A percentile compares a stretch with the other conserved stretches of the same genome.
Evolutionary conservation across 495 filamentous ascomycete genomes (phyloP).

Genomic region (Staphylotrichum longicolle): DNA sequence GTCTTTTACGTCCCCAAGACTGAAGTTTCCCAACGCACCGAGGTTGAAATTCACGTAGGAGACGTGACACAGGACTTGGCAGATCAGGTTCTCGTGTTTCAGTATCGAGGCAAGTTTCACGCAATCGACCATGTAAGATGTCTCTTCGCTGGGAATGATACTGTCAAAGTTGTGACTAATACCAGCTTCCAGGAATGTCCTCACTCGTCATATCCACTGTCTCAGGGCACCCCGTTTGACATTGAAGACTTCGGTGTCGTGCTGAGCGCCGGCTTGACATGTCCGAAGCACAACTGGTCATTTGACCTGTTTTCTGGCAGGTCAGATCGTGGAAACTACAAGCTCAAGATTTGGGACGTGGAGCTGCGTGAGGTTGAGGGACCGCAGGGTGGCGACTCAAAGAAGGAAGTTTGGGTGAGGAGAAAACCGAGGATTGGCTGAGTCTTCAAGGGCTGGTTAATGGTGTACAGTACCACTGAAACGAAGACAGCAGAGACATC

Average conservation of each 20-base stretch:
- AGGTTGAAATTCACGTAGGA: slow-evolving; percentile 34
- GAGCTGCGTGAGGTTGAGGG: slow-evolving; percentile 42
- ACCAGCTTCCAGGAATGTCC: slow-evolving; percentile 52
- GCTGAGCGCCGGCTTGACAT: slow-evolving; percentile 53
- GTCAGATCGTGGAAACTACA: slow-evolving; percentile 57
- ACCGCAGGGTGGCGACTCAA: slow-evolving; percentile 37
- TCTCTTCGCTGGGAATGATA: background rate
- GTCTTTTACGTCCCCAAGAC: slow-evolving; percentile 51
- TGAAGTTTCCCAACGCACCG: slow-evolving; percentile 42
- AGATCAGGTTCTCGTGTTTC: slow-evolving; percentile 59
- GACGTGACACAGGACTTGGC: slow-evolving; percentile 42
- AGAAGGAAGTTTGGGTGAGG: slow-evolving; percentile 58
- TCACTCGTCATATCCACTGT: slow-evolving; percentile 57
- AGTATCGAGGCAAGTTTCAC: slow-evolving; percentile 56
- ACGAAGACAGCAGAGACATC: too few relatives aligned
- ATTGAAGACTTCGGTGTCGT: slow-evolving; percentile 61
- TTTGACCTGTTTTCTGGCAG: slow-evolving; percentile 58
- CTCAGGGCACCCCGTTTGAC: slow-evolving; percentile 55
- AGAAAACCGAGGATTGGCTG: slow-evolving; percentile 45
- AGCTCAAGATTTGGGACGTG: slow-evolving; percentile 58
- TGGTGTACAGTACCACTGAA: too few relatives aligned
- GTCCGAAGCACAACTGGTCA: slow-evolving; percentile 61
- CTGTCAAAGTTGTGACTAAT: background rate
- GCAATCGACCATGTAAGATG: slow-evolving; percentile 58
- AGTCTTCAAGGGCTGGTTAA: background rate